A percentile compares a stretch with the other conserved stretches of the same genome.
Evolutionary conservation across 148 eudicot species (phyloP).

Genomic region (Bassia scoparia): DNA sequence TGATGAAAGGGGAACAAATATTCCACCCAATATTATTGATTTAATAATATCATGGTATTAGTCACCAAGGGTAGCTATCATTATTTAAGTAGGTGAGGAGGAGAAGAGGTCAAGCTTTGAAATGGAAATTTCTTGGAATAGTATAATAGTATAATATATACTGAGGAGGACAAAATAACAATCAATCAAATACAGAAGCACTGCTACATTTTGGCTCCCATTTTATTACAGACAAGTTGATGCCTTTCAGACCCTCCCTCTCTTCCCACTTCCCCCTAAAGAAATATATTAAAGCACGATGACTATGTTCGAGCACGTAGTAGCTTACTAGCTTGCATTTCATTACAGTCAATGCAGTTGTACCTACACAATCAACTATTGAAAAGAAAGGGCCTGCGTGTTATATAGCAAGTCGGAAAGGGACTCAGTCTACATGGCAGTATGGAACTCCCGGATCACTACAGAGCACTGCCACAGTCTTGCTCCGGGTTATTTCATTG

Average conservation of each 20-base stretch:
- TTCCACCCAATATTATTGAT: not conserved
- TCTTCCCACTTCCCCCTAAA: not conserved
- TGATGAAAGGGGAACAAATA: not conserved
- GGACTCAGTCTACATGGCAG: not conserved
- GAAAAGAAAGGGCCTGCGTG: not conserved
- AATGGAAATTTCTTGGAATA: not conserved
- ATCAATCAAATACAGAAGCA: not conserved
- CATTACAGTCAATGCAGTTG: too few species aligned
- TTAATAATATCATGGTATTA: not conserved
- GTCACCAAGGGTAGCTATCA: not conserved
- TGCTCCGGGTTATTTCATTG: not conserved
- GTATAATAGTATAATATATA: not conserved
- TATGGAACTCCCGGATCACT: not conserved
- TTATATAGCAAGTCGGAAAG: not conserved
- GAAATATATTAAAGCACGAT: not conserved
- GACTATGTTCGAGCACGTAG: not conserved
- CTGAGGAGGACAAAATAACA: not conserved
- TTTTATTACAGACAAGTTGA: not conserved
- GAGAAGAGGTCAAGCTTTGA: not conserved
- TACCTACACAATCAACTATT: not conserved
- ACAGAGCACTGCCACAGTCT: not conserved
- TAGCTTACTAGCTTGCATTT: not conserved
- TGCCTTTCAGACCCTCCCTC: not conserved
- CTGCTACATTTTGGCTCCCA: not conserved
- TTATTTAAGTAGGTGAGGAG: not conserved